A percentile compares a stretch with the other conserved stretches of the same genome.
These are phyloP conservation scores for Dendryphion nanum DNA, from an alignment of 2,329 filamentous ascomycete genomes.

Conservation along the genomic window DNA sequence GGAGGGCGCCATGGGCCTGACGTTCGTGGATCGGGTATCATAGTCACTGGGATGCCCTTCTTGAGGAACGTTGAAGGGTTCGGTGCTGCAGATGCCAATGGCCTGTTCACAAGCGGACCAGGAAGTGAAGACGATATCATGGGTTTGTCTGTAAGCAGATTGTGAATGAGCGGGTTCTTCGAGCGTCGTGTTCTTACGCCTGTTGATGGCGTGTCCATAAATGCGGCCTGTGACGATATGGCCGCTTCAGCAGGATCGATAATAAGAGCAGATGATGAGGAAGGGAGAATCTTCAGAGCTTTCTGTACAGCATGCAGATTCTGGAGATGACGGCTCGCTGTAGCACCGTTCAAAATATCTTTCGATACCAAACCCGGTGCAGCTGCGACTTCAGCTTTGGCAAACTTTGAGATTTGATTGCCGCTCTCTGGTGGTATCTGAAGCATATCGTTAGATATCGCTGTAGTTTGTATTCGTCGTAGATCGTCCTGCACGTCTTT, in stretches of 20 bases:
- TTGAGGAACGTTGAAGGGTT: constrained; percentile 80
- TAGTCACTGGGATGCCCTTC: constrained; percentile 82
- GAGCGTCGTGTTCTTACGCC: constrained; percentile 59
- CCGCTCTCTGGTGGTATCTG: constrained; percentile 19
- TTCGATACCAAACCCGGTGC: constrained; percentile 12
- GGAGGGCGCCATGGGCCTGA: constrained; percentile 66
- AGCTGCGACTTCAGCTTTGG: constrained; percentile 26
- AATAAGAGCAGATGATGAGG: constrained; percentile 82
- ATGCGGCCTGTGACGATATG: constrained; percentile 46
- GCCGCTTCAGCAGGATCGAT: constrained; percentile 85
- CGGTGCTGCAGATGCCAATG: constrained; percentile 32
- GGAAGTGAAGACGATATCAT: constrained; percentile 90
- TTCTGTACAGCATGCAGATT: constrained; percentile 74
- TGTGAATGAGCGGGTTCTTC: constrained; percentile 89
- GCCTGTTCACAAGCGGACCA: constrained; percentile 36
- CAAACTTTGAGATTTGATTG: constrained; percentile 47
- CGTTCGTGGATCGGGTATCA: constrained; percentile 69
- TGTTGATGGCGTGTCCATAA: constrained; percentile 23
- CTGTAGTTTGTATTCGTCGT: constrained; percentile 15
- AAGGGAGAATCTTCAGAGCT: constrained; percentile 72
- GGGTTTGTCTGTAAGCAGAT: constrained; percentile 92
- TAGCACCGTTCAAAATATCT: constrained; percentile 13
- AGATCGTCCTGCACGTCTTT: constrained; percentile 65
- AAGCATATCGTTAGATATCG: constrained; percentile 16
- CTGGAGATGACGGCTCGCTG: constrained; percentile 52